Evolutionary conservation across 2,329 filamentous ascomycete genomes (phyloP), one percentile per base, ranked within the genome.

Genomic region (Podosphaera fusca): DNA sequence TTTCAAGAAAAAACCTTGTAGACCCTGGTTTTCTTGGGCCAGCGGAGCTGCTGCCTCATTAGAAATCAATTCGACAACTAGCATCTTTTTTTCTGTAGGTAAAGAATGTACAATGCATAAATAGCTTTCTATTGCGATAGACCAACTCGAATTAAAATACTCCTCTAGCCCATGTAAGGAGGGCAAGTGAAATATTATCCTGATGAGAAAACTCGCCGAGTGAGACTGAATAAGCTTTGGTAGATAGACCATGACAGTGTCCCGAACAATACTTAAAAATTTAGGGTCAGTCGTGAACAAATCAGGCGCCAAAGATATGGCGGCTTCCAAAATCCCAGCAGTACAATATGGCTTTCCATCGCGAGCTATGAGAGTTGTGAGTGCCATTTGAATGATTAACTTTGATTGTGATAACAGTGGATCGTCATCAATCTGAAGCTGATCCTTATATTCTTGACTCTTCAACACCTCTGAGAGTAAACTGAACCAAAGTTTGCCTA

Each of bases 281-380:
- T 30, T 14, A 47, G 55, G 31, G 12, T 34, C 36, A 21, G n/a
- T 1, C 64, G 62, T 40, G 71, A 76, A 62, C 2, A 74, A 61
- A 30, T 66, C 60, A 1, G 71, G 70, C 54, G 72, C 69, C 9
- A 69, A 69, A 33, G 70, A 69, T 33, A 80, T 63, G 21, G 77
- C 70, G 58, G 74, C 70, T 54, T 79, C 73, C n/a, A 83, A 64
- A 3, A 76, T 71, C 7, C 72, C 75, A 29, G 79, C 77, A 53
- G 79, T 79, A n/a, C 78, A 78, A 64, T 81, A 84, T 1, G 80
- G 80, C 63, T 83, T 83, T 10, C 81, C 81, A 61, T 81, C 78
- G 38, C 79, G 70, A 35, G 69, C 70, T 45, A 70, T 70, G 8
- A 82, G 64, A 0, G 76, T 66, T 38, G 73, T 65, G 9, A 80